Evolutionary conservation across 2,329 filamentous ascomycete species (phyloP), one percentile per base, ranked within the genome.

Genomic region (Fusarium sp.): DNA sequence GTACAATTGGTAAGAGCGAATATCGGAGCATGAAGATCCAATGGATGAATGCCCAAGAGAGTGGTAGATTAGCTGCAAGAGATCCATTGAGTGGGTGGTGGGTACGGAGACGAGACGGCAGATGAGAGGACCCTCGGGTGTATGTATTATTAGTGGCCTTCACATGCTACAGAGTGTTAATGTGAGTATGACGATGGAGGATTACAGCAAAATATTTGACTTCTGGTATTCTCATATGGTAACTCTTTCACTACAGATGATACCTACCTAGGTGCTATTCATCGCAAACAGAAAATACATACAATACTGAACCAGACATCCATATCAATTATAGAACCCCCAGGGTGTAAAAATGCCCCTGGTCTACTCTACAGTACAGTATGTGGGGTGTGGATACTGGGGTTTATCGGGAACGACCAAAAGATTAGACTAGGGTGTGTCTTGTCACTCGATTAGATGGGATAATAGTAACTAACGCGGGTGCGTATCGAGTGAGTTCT

Each of bases 381-480:
- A 46, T 68, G 66, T 64, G 66, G 66, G 66, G 67, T 70, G 67
- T 58, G 53, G 47, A n/a, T 38, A 30, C 61, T 64, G 68, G 68
- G 69, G 69, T 71, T 69, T 71, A 71, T 71, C 68, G 56, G 69
- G 65, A 71, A 72, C 64, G 38, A 70, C 60, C 65, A 38, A 38
- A 45, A 71, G 69, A 71, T 71, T 72, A 63, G 63, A 52, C 20
- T 30, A 45, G 62, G 60, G 60, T 59, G 51, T 65, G 62, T 65
- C 55, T 59, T 63, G 68, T 60, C 68, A 70, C 68, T 66, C 68
- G 62, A 71, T 71, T 71, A 69, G 69, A 71, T 71, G 69, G 64
- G 69, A 71, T 71, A 71, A 71, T 71, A 57, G 45, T 44, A 44
- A 44, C 42, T 57, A 70, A 57, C 44, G 56, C 66, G 63, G 59